Evolutionary conservation across 2,329 filamentous ascomycete genomes (phyloP), one percentile per base, ranked within the genome.

Genomic region (Mycosphaerella arachidis): DNA sequence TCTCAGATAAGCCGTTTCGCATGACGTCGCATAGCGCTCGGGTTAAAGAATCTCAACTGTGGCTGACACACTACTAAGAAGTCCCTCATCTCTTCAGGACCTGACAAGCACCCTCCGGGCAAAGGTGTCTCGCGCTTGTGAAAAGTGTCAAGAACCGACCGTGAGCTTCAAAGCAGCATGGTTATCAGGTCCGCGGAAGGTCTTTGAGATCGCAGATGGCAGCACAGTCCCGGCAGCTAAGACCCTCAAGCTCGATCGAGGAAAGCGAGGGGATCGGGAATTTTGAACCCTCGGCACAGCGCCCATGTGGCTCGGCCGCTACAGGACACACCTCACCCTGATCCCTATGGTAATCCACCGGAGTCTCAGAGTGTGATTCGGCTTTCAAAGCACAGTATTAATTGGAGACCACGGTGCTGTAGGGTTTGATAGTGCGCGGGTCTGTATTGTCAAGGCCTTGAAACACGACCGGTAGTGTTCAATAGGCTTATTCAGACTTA

Each of bases 151-250:
- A 24, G 37, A 46, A 37, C 53, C 35, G 46, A 31, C 20, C 20
- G 27, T n/a, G n/a, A 48, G 30, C 16, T 29, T 6, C 43, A 18
- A 18, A 35, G 30, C 40, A 48, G 40, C 16, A 13, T 29, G 20
- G n/a, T 43, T n/a, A 24, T 31, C 43, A 35, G 29, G 40, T 48
- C 54, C 54, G 54, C 54, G 54, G 54, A 48, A 35, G 54, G 20
- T 30, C 29, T 5, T 5, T n/a, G 12, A 20, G 29, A 48, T 48
- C 45, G 54, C 18, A 56, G 54, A 56, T 33, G 45, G 9, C 43
- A n/a, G 5, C 5, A 27, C 13, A 37, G 46, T 12, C 29, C 54
- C 54, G 12, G 50, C 50, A 35, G 27, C 12, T n/a, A 35, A 52
- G 50, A 52, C 8, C 9, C 30, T 35, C 50, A 52, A 31, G 30